Conservation (phyloP, 306 rosid genomes). For the Lathyrus tuberosus region DNA sequence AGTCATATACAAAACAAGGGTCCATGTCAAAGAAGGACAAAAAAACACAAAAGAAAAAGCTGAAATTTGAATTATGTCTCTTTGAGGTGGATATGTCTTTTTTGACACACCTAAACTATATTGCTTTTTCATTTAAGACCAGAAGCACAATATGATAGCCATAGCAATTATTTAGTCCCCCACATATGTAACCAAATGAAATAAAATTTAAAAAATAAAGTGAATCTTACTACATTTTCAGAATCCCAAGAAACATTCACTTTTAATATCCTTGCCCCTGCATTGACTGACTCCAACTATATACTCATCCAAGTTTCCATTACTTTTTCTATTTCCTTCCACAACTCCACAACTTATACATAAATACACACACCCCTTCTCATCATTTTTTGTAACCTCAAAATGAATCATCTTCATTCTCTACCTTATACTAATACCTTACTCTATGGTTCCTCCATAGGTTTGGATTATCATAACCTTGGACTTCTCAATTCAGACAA, state of each 20-base stretch:
- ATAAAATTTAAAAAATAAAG: constrained; percentile 47
- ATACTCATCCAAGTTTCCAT: constrained; percentile 42
- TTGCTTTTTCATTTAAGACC: constrained; percentile 56
- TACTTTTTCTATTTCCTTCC: constrained; percentile 38
- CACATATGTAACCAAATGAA: constrained; percentile 48
- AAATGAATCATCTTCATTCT: constrained; percentile 66
- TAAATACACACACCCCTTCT: constrained; percentile 53
- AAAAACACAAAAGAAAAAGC: constrained; percentile 70
- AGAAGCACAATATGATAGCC: constrained; percentile 62
- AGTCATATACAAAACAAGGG: constrained; percentile 29
- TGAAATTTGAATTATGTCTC: constrained; percentile 87
- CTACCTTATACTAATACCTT: constrained; percentile 55
- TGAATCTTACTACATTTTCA: constrained; percentile 48
- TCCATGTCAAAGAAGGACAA: constrained; percentile 29
- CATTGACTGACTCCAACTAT: constrained; percentile 72
- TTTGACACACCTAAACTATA: constrained; percentile 26
- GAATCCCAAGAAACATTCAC: constrained; percentile 76
- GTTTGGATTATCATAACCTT: constrained; percentile 67
- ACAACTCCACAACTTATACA: constrained; percentile 36
- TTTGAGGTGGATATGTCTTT: constrained; percentile 55
- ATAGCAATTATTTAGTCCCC: constrained; percentile 93
- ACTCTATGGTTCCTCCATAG: constrained; percentile 56
- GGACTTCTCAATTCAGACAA: constrained; percentile 67
- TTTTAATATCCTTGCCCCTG: constrained; percentile 47
- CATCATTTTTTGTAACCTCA: constrained; percentile 41